Base-by-base conservation (phyloP, 768 basidiomycete genomes). In the Serpula lacrymans region DNA sequence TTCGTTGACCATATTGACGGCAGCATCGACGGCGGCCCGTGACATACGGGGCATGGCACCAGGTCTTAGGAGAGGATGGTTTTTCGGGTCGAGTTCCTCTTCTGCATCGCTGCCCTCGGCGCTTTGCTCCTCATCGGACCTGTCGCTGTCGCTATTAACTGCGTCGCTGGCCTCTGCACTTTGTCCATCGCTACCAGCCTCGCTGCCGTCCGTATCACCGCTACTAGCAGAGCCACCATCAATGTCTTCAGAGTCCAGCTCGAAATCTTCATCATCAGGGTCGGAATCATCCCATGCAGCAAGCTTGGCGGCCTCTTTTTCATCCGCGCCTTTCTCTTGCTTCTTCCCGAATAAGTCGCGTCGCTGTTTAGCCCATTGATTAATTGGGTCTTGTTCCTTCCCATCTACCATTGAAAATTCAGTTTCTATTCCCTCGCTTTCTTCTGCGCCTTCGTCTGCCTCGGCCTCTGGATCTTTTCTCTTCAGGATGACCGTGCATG, bases 401-500 rank as follows among this genome's bases (percentile, higher is more conserved):
- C 75, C 77, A 46, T 89, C 87, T 4, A 89, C 71, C 74, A 87
- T 79, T 22, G 73, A 70, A 52, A 89, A 84, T 52, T 79, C 77
- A 1, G 78, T 78, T 56, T 86, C 84, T 32, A 76, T 64, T 1
- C 71, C 71, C 6, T 69, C 65, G 6, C 67, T 72, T 21, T 69
- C 74, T 2, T 60, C 65, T 0, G 57, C 69, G 14, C 64, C 70
- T 18, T 60, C 64, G n/a, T 55, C 62, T 1, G 52, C 60, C 10
- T 53, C 63, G 2, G 18, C 39, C 4, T 28, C 22, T 24, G 14
- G 13, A 16, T 37, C 42, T 43, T 66, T 71, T 33, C 73, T 58
- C 18, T 65, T 66, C 46, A 86, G 49, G 33, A 78, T 66, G 24
- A 88, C 72, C 1, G 80, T 75, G 50, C 82, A 86, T 24, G 77